A percentile compares a stretch with the other conserved stretches of the same genome.
Evolutionary conservation across 192 early-diverging fungal genomes (phyloP).

Genomic region (Radiomyces spectabilis): DNA sequence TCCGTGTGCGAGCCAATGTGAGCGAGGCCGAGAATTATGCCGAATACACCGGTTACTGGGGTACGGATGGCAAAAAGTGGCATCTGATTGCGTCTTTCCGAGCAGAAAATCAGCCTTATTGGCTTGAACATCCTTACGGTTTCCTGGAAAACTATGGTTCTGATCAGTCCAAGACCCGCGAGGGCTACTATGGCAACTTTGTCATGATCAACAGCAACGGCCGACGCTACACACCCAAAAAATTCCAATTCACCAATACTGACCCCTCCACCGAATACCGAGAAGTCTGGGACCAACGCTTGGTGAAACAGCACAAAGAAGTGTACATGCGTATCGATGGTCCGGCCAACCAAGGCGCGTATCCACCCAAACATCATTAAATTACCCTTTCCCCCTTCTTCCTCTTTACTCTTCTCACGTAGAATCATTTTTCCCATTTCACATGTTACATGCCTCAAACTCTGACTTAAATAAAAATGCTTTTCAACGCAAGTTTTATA

Average conservation of each 20-base stretch:
- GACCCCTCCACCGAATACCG: neutral
- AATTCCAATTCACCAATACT: neutral
- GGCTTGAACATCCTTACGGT: neutral
- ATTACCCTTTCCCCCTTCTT: too few species aligned
- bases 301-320: neutral
- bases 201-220: neutral
- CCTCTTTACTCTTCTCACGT: too few species aligned
- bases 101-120: neutral
- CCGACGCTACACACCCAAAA: neutral
- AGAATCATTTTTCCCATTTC: too few species aligned
- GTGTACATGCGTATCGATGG: slow-evolving; percentile 3
- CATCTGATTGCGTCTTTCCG: neutral
- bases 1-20: neutral
- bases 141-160: slow-evolving; percentile 2
- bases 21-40: neutral
- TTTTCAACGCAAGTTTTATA: too few species aligned
- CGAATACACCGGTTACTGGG: neutral
- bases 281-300: neutral
- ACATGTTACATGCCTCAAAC: too few species aligned
- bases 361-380: neutral
- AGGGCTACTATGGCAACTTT: neutral
- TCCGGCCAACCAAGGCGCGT: neutral
- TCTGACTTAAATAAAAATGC: too few species aligned
- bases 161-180: neutral
- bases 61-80: neutral